Conservation (phyloP, 208 protist genomes). For the Sergeia podlipaevii region DNA sequence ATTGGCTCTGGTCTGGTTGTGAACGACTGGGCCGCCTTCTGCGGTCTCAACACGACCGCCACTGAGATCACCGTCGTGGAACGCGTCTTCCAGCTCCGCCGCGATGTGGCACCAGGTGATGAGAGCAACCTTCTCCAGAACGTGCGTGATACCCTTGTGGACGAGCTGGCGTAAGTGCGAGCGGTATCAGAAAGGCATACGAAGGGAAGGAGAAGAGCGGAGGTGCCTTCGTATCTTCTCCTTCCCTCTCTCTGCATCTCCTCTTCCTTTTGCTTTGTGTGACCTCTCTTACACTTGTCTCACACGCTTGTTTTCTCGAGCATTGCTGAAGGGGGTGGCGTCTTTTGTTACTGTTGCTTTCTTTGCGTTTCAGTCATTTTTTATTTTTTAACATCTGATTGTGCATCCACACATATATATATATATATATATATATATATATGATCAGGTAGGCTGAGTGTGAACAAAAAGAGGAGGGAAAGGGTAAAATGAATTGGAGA, state of each 20-base stretch:
- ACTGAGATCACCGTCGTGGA: slow-evolving; percentile 99
- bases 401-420: too few relatives aligned
- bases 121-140: slow-evolving; percentile 82
- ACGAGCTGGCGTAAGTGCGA: slow-evolving; percentile 78
- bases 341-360: too few relatives aligned
- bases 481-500: too few relatives aligned
- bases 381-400: too few relatives aligned
- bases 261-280: slow-evolving; percentile 2
- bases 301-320: too few relatives aligned
- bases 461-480: too few relatives aligned
- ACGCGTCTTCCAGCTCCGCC: slow-evolving; percentile 97
- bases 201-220: neutral
- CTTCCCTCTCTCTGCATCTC: too few relatives aligned
- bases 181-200: neutral
- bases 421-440: too few relatives aligned
- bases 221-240: neutral
- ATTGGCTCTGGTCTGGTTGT: slow-evolving; percentile 96
- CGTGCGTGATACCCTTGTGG: slow-evolving; percentile 81
- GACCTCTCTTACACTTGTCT: too few relatives aligned
- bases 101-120: slow-evolving; percentile 38
- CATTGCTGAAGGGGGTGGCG: too few relatives aligned
- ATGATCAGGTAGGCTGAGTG: too few relatives aligned
- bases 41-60: slow-evolving; percentile 97
- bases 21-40: slow-evolving; percentile 99
- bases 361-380: too few relatives aligned